Percentiles rank a stretch among this genome's conserved stretches.
phyloP scores from a whole-genome alignment of 2,329 filamentous ascomycete genomes.

The Aspergillus pseudotamarii region DNA sequence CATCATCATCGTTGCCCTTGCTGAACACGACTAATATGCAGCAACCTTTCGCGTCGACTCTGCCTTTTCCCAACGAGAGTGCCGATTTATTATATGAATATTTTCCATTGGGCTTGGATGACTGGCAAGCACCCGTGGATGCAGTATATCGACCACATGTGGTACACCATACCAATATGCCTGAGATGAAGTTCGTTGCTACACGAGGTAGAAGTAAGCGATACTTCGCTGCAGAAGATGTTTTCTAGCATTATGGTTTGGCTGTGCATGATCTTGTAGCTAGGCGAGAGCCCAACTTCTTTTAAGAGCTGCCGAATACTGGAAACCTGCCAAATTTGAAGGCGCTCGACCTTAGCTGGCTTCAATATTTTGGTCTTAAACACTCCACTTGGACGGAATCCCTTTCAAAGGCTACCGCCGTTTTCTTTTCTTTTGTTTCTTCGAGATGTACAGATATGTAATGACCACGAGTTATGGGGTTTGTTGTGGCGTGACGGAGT shows the following conservation, averaged over 20 bases:
- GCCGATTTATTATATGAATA: constrained; percentile 91
- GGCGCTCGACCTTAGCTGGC: background rate
- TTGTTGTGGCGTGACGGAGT: constrained; percentile 22
- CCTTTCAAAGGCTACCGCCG: background rate
- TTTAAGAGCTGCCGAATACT: background rate
- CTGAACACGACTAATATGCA: constrained; percentile 36
- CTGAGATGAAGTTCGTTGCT: constrained; percentile 71
- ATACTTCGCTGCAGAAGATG: constrained; percentile 69
- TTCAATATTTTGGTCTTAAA: background rate
- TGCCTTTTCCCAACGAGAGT: constrained; percentile 60
- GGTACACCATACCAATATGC: constrained; percentile 79
- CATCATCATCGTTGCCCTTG: constrained; percentile 36
- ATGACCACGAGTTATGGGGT: constrained; percentile 12
- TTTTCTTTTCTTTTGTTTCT: constrained; percentile 1
- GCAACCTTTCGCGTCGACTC: constrained; percentile 59
- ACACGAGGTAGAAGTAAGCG: constrained; percentile 68
- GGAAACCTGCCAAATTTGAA: background rate
- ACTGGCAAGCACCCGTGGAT: constrained; percentile 88
- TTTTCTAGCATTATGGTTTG: constrained; percentile 29
- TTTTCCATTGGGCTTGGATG: constrained; percentile 86
- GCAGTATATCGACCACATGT: constrained; percentile 90
- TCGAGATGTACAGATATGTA: constrained; percentile 22
- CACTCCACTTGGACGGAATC: background rate
- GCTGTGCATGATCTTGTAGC: constrained; percentile 11
- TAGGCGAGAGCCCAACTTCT: constrained; percentile 1